A percentile compares a stretch with the other conserved stretches of the same genome.
Evolutionary conservation across 306 rosid genomes (phyloP).

Genomic region (Castanea mollissima): DNA sequence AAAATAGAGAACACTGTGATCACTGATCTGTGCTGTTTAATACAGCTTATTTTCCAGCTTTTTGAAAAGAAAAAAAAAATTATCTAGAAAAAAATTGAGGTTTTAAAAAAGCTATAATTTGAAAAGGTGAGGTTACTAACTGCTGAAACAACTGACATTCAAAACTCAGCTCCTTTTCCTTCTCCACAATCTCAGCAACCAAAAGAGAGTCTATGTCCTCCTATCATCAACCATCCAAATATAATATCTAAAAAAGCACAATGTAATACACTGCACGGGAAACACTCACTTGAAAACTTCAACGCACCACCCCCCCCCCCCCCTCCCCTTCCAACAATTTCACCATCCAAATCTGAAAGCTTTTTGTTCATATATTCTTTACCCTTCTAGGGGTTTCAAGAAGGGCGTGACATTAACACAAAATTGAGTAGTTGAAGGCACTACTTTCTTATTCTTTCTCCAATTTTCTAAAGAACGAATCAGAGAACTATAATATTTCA

Average conservation of each 20-base stretch:
- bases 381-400: neutral
- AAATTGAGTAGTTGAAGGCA: neutral
- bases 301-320: neutral
- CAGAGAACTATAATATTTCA: neutral
- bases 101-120: too few relatives aligned
- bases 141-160: neutral
- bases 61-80: neutral
- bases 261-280: neutral
- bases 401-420: neutral
- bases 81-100: too few relatives aligned
- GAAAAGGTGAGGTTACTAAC: too few relatives aligned
- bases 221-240: neutral
- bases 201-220: neutral
- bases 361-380: neutral
- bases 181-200: neutral
- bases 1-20: neutral
- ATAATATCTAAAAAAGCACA: neutral
- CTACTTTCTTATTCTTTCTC: neutral
- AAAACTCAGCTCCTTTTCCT: neutral
- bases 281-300: neutral
- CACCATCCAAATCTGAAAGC: neutral
- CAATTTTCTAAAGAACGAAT: neutral
- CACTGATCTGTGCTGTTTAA: too few relatives aligned
- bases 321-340: neutral
- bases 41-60: neutral